Base-by-base conservation (phyloP, 441 rosid species). In the Syzygium syzygioides region DNA sequence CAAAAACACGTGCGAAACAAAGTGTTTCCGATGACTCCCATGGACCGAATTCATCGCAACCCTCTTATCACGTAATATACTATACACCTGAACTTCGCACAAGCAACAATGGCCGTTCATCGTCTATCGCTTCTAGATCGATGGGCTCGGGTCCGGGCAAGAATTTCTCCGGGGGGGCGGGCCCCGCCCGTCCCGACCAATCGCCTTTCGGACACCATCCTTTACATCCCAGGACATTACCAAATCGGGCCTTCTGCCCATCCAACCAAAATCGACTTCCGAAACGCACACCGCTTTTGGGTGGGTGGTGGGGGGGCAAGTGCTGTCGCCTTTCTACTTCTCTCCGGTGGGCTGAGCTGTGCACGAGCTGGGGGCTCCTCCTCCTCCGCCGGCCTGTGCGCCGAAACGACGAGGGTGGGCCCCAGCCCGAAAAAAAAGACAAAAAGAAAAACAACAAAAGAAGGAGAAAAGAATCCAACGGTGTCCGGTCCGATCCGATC, bases 1-100 rank as follows among this genome's bases (percentile, higher is more conserved):
- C 0, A 37, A 12, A 71, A 71, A 20, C 3, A 37, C 2, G n/a
- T 9, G 50, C 0, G 0, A 37, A 71, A 20, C 1, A 3, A 76
- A 41, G 52, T 23, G 23, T 76, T 37, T 76, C 28, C 17, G 3
- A 1, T 2, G 76, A 30, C 1, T 5, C 41, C 15, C 5, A 30
- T 64, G 41, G 41, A 30, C 0, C 0, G 1, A 2, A 64, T 64
- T 20, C 76, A 30, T 17, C 13, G 1, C 18, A 30, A 19, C 20
- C 23, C 17, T 8, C 17, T 15, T 15, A 17, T 30, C 41, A 0
- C 15, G 1, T 71, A 5, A 71, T 34, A 14, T 13, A 1, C 7
- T 3, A 5, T 68, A 26, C 48, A 45, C 48, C 48, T 0, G 50
- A 71, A 71, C 50, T 37, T 71, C 0, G 2, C 28, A 34, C 1